Percentiles rank a stretch among this genome's conserved stretches.
Evolutionary conservation across 2,329 filamentous ascomycete genomes (phyloP).

Genomic region (Aspergillus bombycis): DNA sequence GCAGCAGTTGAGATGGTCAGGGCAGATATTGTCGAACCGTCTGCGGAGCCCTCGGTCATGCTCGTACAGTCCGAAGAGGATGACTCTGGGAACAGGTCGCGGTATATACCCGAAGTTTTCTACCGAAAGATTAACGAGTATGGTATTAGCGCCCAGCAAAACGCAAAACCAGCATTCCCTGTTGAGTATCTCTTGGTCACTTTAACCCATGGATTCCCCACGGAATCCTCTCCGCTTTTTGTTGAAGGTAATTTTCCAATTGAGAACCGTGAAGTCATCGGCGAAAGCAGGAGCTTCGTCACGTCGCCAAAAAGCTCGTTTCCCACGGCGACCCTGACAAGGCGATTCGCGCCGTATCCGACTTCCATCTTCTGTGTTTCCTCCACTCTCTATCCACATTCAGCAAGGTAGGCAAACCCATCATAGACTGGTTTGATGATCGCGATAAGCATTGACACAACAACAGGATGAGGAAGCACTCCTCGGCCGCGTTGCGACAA

Average conservation of each 20-base stretch:
- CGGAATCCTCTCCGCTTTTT: conserved; percentile 75
- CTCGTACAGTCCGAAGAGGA: conserved; percentile 90
- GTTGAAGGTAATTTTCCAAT: conserved; percentile 75
- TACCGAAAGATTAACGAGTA: conserved; percentile 96
- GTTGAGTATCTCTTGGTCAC: conserved; percentile 97
- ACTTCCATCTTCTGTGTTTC: conserved; percentile 94
- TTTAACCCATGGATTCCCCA: conserved; percentile 93
- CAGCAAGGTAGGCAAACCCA: conserved; percentile 68
- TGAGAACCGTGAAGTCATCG: conserved; percentile 86
- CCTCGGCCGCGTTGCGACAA: conserved; percentile 80
- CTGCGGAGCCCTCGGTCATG: conserved; percentile 90
- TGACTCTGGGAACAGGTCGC: conserved; percentile 65
- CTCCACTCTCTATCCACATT: conserved; percentile 79
- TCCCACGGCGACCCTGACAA: conserved; percentile 64
- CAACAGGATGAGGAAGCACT: conserved; percentile 83
- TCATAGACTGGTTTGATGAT: not conserved
- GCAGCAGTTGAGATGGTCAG: conserved; percentile 96
- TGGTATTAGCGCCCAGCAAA: conserved; percentile 92
- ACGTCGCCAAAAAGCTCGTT: conserved; percentile 70
- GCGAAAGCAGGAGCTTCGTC: conserved; percentile 76
- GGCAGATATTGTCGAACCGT: conserved; percentile 92
- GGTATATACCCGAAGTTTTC: conserved; percentile 97
- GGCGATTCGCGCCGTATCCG: conserved; percentile 73
- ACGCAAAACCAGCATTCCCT: conserved; percentile 93
- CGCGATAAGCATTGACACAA: not conserved